A percentile compares a stretch with the other conserved stretches of the same genome.
These are phyloP conservation scores for Rhododendron simsii DNA, from an alignment of 148 eudicot species.

Conservation along the genomic window DNA sequence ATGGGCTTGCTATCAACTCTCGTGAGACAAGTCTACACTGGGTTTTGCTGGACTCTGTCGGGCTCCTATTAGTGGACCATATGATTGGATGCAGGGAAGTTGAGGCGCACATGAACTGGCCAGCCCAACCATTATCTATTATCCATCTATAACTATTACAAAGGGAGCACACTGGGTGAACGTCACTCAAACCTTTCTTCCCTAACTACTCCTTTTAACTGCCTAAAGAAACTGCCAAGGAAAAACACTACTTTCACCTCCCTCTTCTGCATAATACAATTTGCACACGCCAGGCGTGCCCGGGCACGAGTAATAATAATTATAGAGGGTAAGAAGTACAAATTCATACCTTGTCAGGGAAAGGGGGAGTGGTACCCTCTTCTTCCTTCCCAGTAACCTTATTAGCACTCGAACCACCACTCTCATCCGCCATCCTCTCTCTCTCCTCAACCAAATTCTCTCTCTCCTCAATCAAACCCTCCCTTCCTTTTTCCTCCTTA, in stretches of 20 bases:
- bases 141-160: neutral
- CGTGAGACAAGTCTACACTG: neutral
- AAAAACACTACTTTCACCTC: no score
- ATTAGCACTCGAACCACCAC: conserved; percentile 83
- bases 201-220: neutral
- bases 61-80: neutral
- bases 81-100: neutral
- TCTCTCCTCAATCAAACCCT: conserved; percentile 1
- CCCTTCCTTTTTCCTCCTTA: conserved; percentile 8
- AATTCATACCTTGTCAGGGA: conserved; percentile 63
- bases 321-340: neutral
- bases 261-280: no score
- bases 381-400: conserved; percentile 58
- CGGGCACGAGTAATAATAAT: no score
- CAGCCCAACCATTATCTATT: no score
- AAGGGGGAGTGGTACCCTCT: conserved; percentile 53
- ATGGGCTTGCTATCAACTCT: neutral
- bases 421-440: conserved; percentile 50
- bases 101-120: neutral
- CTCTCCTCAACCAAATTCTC: conserved; percentile 9
- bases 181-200: neutral
- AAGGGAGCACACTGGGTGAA: neutral
- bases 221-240: no score
- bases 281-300: no score
- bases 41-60: neutral